phyloP scores from a whole-genome alignment of 768 basidiomycete species.

The Suillus fuscotomentosus region DNA sequence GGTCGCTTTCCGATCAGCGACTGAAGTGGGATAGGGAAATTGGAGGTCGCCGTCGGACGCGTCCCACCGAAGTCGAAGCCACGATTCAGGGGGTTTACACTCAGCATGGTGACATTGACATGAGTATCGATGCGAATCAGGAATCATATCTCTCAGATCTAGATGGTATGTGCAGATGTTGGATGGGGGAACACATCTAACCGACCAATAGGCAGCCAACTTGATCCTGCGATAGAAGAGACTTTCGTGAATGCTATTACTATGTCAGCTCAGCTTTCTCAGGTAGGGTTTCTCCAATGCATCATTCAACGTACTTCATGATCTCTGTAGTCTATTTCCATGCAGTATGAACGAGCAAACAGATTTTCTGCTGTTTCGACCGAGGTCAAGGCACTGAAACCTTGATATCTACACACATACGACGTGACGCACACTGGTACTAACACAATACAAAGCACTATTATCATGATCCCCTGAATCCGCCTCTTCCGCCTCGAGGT shows the following conservation, averaged over 20 bases:
- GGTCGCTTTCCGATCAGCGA: slow-evolving; percentile 74
- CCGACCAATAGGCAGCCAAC: slow-evolving; percentile 18
- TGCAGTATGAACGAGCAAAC: slow-evolving; percentile 51
- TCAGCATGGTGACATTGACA: slow-evolving; percentile 31
- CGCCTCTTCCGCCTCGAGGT: slow-evolving; percentile 33
- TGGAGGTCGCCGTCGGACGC: slow-evolving; percentile 61
- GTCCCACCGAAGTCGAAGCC: slow-evolving; percentile 53
- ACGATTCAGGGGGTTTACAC: slow-evolving; percentile 38
- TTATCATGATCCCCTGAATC: slow-evolving; percentile 50
- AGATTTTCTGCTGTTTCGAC: slow-evolving; percentile 42
- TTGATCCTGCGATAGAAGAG: slow-evolving; percentile 23
- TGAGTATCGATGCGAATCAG: slow-evolving; percentile 20
- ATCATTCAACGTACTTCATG: not conserved
- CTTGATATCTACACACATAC: slow-evolving; percentile 24
- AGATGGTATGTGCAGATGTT: slow-evolving; percentile 10
- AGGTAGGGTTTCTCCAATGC: slow-evolving; percentile 36
- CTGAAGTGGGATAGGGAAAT: slow-evolving; percentile 74
- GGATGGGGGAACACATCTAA: not conserved
- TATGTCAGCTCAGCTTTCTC: slow-evolving; percentile 47
- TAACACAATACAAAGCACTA: not conserved
- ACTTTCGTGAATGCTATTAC: slow-evolving; percentile 35
- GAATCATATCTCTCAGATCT: not conserved
- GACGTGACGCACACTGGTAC: too few relatives aligned
- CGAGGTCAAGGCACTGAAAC: slow-evolving; percentile 52
- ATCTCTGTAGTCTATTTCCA: slow-evolving; percentile 39